These are phyloP conservation scores for Colletotrichum neosansevieriae DNA, from an alignment of 2,329 filamentous ascomycete species.

Conservation along the genomic window DNA sequence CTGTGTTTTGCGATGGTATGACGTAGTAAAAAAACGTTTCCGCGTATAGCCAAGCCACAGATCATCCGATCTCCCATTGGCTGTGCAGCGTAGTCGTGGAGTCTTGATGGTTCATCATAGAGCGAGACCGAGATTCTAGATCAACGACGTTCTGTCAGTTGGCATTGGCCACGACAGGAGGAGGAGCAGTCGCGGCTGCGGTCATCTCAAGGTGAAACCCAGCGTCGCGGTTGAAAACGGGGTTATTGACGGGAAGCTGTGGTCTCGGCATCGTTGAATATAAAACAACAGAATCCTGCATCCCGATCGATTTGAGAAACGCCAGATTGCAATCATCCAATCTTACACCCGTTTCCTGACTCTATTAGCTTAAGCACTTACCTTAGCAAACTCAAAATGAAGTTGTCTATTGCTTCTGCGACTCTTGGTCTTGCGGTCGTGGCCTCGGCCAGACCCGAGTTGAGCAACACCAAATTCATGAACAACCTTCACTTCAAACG, in stretches of 20 bases:
- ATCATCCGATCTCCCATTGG: conserved; percentile 18
- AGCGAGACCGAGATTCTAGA: conserved; percentile 21
- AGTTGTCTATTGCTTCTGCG: neutral
- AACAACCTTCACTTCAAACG: conserved; percentile 14
- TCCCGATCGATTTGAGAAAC: neutral
- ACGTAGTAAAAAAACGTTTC: conserved; percentile 11
- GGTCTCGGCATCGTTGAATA: conserved; percentile 14
- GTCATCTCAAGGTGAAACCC: conserved; percentile 10
- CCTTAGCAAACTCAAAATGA: conserved; percentile 18
- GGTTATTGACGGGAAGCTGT: neutral
- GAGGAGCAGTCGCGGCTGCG: neutral
- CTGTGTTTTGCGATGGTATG: conserved; percentile 12
- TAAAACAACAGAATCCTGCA: conserved; percentile 12
- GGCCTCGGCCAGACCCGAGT: neutral
- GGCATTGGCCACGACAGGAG: neutral
- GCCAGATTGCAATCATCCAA: conserved; percentile 3
- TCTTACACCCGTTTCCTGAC: conserved; percentile 8
- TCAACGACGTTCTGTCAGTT: conserved; percentile 7
- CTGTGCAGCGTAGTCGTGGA: neutral
- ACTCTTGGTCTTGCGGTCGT: conserved; percentile 1
- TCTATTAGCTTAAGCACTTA: neutral
- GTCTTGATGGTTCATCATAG: neutral
- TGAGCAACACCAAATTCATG: conserved; percentile 14
- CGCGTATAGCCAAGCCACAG: too few relatives aligned
- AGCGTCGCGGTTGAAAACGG: neutral